A percentile compares a stretch with the other conserved stretches of the same genome.
phyloP scores from a whole-genome alignment of 768 basidiomycete genomes.

The Auricularia cornea region DNA sequence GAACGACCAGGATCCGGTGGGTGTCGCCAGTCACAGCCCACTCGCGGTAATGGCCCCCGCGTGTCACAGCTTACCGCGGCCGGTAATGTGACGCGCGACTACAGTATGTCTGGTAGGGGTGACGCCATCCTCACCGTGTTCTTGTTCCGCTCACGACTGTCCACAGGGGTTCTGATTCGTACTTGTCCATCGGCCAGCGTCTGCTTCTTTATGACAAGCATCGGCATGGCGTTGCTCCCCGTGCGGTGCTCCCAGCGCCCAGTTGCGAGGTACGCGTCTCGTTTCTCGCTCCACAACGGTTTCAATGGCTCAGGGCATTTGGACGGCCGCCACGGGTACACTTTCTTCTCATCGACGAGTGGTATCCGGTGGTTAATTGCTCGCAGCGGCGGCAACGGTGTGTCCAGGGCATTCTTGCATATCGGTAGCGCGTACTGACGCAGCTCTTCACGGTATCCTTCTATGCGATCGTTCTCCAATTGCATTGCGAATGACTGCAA shows the following conservation, averaged over 20 bases:
- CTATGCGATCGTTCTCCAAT: neutral
- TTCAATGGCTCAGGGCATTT: conserved; percentile 25
- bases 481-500: neutral
- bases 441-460: conserved; percentile 8
- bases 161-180: conserved; percentile 15
- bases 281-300: conserved; percentile 21
- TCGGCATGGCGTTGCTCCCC: conserved; percentile 22
- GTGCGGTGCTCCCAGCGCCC: conserved; percentile 24
- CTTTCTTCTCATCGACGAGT: conserved; percentile 26
- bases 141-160: conserved; percentile 22
- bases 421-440: conserved; percentile 18
- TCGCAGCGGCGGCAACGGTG: conserved; percentile 28
- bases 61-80: no score
- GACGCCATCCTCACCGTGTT: conserved; percentile 23
- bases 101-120: conserved; percentile 22
- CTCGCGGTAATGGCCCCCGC: no score
- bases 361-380: conserved; percentile 36
- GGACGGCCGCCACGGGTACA: conserved; percentile 24
- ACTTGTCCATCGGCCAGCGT: conserved; percentile 10
- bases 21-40: no score
- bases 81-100: no score
- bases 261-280: conserved; percentile 20
- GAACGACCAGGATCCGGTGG: no score
- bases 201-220: conserved; percentile 26
- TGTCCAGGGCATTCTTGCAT: conserved; percentile 21